Conservation (phyloP, 1,284 basidiomycete genomes). For the Cystobasidium slooffiae region DNA sequence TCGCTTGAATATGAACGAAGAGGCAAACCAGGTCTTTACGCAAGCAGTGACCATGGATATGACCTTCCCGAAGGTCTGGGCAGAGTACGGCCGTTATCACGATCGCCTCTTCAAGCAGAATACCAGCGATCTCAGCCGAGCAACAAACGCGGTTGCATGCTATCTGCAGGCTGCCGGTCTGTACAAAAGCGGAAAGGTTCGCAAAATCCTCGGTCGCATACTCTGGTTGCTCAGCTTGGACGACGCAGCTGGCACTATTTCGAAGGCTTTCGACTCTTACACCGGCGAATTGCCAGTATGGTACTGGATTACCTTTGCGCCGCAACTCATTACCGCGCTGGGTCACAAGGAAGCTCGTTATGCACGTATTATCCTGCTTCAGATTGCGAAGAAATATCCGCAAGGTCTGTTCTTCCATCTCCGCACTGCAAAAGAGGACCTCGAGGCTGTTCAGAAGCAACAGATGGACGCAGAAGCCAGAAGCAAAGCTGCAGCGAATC, state of each 20-base stretch:
- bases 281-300: conserved; percentile 96
- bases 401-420: conserved; percentile 95
- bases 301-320: conserved; percentile 99
- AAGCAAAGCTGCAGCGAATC: conserved; percentile 57
- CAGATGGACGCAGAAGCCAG: conserved; percentile 50
- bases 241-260: conserved; percentile 74
- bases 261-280: conserved; percentile 91
- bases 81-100: conserved; percentile 95
- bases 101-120: conserved; percentile 85
- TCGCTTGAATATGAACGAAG: conserved; percentile 81
- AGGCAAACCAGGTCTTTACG: conserved; percentile 90
- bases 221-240: conserved; percentile 97
- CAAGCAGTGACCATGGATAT: conserved; percentile 96
- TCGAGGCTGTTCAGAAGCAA: conserved; percentile 61
- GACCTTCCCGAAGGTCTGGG: conserved; percentile 95
- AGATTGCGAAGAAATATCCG: conserved; percentile 85
- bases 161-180: conserved; percentile 96
- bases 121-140: conserved; percentile 70
- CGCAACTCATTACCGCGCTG: conserved; percentile 89
- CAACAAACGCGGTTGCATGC: conserved; percentile 92
- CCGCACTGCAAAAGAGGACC: conserved; percentile 89
- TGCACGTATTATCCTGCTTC: conserved; percentile 84
- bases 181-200: conserved; percentile 92
- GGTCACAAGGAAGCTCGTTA: conserved; percentile 91
- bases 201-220: conserved; percentile 87